Evolutionary conservation across 176 grass and related monocot genomes (phyloP).

Genomic region (Lolium multiflorum): DNA sequence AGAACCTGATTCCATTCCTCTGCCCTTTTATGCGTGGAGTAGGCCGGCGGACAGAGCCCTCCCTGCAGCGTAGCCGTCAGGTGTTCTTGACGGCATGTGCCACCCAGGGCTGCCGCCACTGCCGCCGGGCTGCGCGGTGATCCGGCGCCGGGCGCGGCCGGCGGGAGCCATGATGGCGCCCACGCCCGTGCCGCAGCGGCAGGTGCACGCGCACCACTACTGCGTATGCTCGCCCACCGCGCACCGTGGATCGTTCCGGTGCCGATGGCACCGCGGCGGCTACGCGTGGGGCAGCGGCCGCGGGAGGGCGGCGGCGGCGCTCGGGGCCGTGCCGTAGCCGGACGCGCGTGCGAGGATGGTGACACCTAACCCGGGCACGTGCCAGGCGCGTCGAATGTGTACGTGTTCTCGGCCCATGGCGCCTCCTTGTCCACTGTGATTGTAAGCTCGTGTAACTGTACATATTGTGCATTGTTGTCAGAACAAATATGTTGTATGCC

Average conservation of each 20-base stretch:
- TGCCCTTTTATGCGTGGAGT: conserved; percentile 5
- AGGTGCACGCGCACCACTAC: conserved; percentile 35
- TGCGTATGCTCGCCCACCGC: conserved; percentile 64
- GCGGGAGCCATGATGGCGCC: background rate
- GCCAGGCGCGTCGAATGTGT: background rate
- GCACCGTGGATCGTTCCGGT: conserved; percentile 76
- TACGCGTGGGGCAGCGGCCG: conserved; percentile 43
- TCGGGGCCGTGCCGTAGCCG: background rate
- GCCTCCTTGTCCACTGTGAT: background rate
- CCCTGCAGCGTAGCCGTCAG: background rate
- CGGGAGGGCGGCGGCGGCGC: conserved; percentile 11
- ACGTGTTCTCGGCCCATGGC: background rate
- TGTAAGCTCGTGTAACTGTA: conserved; percentile 8
- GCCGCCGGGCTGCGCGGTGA: conserved; percentile 46
- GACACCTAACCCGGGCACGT: background rate
- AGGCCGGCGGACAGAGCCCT: background rate
- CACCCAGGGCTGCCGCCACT: conserved; percentile 59
- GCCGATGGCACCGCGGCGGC: conserved; percentile 61
- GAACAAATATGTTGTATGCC: background rate
- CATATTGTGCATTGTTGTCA: background rate
- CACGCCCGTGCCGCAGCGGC: background rate
- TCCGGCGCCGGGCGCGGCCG: conserved; percentile 31
- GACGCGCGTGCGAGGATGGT: background rate
- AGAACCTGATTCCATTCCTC: conserved; percentile 32
- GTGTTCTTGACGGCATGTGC: conserved; percentile 38